Percentiles rank a stretch among this genome's conserved stretches.
Conservation (phyloP, 2,329 filamentous ascomycete genomes). For the Colletotrichum sansevieriae region DNA sequence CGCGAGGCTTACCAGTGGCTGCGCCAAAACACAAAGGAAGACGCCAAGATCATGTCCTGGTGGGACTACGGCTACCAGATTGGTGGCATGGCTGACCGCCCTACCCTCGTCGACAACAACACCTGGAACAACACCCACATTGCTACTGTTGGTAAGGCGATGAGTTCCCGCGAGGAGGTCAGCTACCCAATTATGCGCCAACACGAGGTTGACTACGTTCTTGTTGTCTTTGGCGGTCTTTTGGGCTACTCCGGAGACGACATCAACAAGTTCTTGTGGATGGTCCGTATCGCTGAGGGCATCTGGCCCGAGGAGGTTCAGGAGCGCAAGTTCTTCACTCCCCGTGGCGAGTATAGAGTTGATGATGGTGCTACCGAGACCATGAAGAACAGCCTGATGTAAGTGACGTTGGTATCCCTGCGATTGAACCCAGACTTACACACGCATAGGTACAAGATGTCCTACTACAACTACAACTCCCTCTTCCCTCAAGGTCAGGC, state of each 20-base stretch:
- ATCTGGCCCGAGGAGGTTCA: conserved; percentile 99
- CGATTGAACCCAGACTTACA: conserved; percentile 46
- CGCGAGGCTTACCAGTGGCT: conserved; percentile 99
- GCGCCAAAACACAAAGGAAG: conserved; percentile 92
- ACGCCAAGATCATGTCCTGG: conserved; percentile 99
- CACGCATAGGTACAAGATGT: conserved; percentile 95
- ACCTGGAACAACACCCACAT: conserved; percentile 99
- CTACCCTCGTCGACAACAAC: conserved; percentile 98
- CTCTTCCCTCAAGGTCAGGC: conserved; percentile 95
- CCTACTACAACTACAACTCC: conserved; percentile 95
- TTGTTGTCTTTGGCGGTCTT: conserved; percentile 95
- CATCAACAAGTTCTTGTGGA: conserved; percentile 99
- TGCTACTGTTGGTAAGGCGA: conserved; percentile 97
- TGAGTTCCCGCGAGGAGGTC: conserved; percentile 97
- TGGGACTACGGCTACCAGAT: conserved; percentile 99
- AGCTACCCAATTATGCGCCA: conserved; percentile 99
- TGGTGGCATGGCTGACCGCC: conserved; percentile 97
- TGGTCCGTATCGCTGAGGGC: conserved; percentile 98
- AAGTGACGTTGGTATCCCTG: conserved; percentile 56
- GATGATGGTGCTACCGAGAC: conserved; percentile 93
- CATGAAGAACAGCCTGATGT: conserved; percentile 99
- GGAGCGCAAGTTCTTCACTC: conserved; percentile 95
- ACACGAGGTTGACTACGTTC: conserved; percentile 98
- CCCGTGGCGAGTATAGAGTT: conserved; percentile 93
- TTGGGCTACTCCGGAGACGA: conserved; percentile 98